A percentile compares a stretch with the other conserved stretches of the same genome.
Conservation (phyloP, 768 basidiomycete species). For the Cyclocybe aegerita region DNA sequence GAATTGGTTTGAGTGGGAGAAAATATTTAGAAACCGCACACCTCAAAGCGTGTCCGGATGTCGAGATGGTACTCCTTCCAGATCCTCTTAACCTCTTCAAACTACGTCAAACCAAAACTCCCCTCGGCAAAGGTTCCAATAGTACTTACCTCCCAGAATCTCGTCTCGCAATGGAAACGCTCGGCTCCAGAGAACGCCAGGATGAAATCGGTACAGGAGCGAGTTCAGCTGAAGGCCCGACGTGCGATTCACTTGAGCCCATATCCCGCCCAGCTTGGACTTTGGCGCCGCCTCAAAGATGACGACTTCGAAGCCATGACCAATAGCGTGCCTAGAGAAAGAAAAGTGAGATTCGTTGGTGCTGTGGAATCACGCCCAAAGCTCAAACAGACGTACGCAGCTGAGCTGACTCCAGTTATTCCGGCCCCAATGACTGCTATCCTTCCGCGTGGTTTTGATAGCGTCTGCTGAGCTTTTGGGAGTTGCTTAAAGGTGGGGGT, state of each 20-base stretch:
- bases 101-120: background rate
- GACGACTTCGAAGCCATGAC: constrained; percentile 53
- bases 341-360: background rate
- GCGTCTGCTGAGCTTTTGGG: constrained; percentile 20
- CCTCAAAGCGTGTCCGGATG: constrained; percentile 41
- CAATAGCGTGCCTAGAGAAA: constrained; percentile 35
- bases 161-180: constrained; percentile 50
- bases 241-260: constrained; percentile 51
- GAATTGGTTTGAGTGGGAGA: background rate
- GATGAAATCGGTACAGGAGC: constrained; percentile 51
- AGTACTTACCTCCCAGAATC: constrained; percentile 39
- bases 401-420: constrained; percentile 51
- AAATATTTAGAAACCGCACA: constrained; percentile 11
- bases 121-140: background rate
- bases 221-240: constrained; percentile 53
- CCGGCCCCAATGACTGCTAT: constrained; percentile 53
- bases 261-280: constrained; percentile 43
- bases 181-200: constrained; percentile 39
- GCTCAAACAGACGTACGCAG: constrained; percentile 30
- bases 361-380: background rate
- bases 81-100: constrained; percentile 35
- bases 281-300: constrained; percentile 40
- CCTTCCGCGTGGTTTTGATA: constrained; percentile 35
- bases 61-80: constrained; percentile 54
- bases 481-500: constrained; percentile 17